Percentiles rank a stretch among this genome's conserved stretches.
Conservation (phyloP, 169 alveolate genomes). For the Plasmodium chabaudi region DNA sequence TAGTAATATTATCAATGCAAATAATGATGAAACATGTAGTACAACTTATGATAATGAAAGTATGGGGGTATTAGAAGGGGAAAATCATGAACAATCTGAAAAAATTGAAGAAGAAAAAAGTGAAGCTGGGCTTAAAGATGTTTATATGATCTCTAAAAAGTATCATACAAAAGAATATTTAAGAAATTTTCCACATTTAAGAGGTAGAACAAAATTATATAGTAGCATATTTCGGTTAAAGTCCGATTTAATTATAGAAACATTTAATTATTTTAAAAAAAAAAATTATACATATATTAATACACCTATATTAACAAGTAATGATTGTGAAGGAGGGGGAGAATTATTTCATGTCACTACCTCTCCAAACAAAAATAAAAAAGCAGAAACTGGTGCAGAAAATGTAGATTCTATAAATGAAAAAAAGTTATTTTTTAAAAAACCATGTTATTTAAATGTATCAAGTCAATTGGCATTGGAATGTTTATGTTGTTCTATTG, state of each 20-base stretch:
- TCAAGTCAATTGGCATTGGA: constrained; percentile 98
- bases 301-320: constrained; percentile 98
- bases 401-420: constrained; percentile 7
- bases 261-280: constrained; percentile 87
- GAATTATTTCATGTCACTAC: constrained; percentile 97
- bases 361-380: constrained; percentile 78
- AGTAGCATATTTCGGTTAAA: constrained; percentile 90
- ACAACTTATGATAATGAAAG: not conserved
- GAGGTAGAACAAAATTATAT: constrained; percentile 84
- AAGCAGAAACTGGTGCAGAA: not conserved
- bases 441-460: constrained; percentile 96
- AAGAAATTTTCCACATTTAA: constrained; percentile 81
- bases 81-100: not conserved
- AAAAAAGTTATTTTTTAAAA: constrained; percentile 12
- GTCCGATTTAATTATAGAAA: constrained; percentile 88
- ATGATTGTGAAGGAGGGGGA: constrained; percentile 99
- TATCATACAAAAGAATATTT: constrained; percentile 83
- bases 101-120: constrained; percentile 17
- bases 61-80: not conserved
- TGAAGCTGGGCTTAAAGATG: constrained; percentile 60
- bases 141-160: constrained; percentile 82
- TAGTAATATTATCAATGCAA: not conserved
- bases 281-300: constrained; percentile 95
- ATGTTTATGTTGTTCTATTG: constrained; percentile 94
- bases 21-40: not conserved